phyloP scores from a whole-genome alignment of 140 eudicot species.

The Erigeron philadelphicus region DNA sequence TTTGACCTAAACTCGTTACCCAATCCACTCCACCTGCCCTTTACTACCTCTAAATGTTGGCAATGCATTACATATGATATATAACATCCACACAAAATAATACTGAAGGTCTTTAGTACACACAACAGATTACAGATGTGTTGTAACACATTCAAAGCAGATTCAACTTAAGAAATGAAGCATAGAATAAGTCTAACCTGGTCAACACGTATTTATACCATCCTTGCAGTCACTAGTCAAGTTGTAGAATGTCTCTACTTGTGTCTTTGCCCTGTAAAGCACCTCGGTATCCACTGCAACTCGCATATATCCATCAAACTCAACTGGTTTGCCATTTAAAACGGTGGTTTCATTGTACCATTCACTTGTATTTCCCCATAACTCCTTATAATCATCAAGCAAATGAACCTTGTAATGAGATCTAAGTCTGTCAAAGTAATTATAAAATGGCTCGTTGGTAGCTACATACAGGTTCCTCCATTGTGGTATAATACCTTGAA shows the following conservation, averaged over 20 bases:
- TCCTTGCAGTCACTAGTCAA: constrained; percentile 91
- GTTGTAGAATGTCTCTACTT: constrained; percentile 84
- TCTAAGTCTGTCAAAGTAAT: constrained; percentile 80
- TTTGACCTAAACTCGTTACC: not conserved
- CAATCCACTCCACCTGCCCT: not conserved
- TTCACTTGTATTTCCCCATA: constrained; percentile 91
- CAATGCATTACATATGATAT: constrained; percentile 7
- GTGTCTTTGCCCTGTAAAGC: constrained; percentile 74
- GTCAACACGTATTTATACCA: constrained; percentile 78
- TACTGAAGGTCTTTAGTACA: constrained; percentile 1
- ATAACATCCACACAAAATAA: constrained; percentile 8
- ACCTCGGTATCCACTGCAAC: constrained; percentile 97
- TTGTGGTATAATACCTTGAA: constrained; percentile 55
- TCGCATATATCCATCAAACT: constrained; percentile 93
- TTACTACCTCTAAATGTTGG: constrained; percentile 2
- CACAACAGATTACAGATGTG: not conserved
- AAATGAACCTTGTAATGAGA: constrained; percentile 90
- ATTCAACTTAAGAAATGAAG: constrained; percentile 6
- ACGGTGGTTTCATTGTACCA: constrained; percentile 81
- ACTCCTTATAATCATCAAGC: constrained; percentile 75
- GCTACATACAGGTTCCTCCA: constrained; percentile 95
- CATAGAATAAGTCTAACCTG: constrained; percentile 26
- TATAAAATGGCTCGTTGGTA: constrained; percentile 85
- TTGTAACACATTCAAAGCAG: constrained; percentile 12
- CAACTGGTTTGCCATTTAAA: constrained; percentile 64